Base-by-base conservation (phyloP, 768 basidiomycete genomes). In the Phlebiopsis gigantea region DNA sequence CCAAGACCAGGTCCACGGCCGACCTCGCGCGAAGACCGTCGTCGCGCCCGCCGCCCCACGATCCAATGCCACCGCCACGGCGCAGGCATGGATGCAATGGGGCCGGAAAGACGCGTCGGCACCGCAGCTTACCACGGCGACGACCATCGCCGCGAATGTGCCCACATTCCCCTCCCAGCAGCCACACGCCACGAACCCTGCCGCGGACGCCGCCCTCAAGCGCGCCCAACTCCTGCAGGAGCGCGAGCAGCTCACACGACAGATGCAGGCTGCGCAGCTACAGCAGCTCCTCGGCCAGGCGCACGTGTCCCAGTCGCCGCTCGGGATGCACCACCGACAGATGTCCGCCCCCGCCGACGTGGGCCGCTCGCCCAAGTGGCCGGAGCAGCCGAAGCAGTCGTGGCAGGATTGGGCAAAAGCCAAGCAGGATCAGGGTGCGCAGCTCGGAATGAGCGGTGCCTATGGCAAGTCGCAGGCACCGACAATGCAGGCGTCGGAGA, bases 401-500 rank as follows among this genome's bases (percentile, higher is more conserved):
- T 57, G 56, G 56, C 15, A 43, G 24, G 17, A 44, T 5, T 50
- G 39, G 56, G 47, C 47, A 7, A 58, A 44, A 9, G 10, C 17
- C 7, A n/a, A 43, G 24, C 46, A 47, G 47, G 46, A 47, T 42
- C 42, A 42, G 19, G 42, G 7, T 29, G 43, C 54, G 19, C 3
- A 15, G n/a, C 25, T 22, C 9, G 42, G 41, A 44, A 17, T 49
- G 19, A n/a, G n/a, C n/a, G 14, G 7, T 10, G 8, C 34, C 12
- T 39, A 39, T 9, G 41, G 42, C 26, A 21, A 45, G 17, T n/a
- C 41, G 4, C 54, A 55, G 19, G 47, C 48, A 4, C 56, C 46
- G 22, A 57, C 60, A n/a, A 59, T 63, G 4, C 66, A 68, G 30
- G 61, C 52, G 14, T 47, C 57, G n/a, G 58, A 63, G 14, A 65